Conservation (phyloP, 768 basidiomycete genomes). For the Daedaleopsis sinensis region DNA sequence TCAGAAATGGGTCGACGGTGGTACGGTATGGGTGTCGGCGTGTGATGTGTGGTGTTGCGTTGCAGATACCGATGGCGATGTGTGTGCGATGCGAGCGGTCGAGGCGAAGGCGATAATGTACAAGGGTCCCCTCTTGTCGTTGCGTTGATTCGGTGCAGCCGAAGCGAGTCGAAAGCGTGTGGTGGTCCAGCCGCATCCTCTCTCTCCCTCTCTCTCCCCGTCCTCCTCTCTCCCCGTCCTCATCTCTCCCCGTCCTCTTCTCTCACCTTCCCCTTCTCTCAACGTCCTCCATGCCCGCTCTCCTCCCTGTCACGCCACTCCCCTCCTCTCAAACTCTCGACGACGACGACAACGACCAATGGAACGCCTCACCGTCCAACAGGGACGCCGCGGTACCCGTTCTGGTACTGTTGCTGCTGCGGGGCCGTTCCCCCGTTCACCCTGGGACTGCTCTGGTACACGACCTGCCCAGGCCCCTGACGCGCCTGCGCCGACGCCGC, state of each 20-base stretch:
- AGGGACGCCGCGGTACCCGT: conserved; percentile 32
- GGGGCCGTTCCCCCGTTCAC: conserved; percentile 31
- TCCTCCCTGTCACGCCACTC: not conserved
- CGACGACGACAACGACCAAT: not conserved
- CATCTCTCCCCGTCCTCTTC: not conserved
- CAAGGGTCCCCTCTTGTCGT: conserved; percentile 21
- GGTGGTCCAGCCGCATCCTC: conserved; percentile 13
- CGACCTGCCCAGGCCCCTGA: conserved; percentile 32
- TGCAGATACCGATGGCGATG: not conserved
- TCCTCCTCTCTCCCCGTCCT: conserved; percentile 8
- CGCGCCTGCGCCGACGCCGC: conserved; percentile 22
- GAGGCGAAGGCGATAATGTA: conserved; percentile 21
- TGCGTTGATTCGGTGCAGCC: conserved; percentile 12
- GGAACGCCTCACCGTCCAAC: conserved; percentile 28
- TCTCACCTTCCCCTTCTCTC: no score
- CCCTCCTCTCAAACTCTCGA: not conserved
- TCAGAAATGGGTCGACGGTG: no score
- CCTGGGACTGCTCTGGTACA: conserved; percentile 34
- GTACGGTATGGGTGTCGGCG: not conserved
- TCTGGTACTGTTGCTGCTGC: conserved; percentile 27
- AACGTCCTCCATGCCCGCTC: no score
- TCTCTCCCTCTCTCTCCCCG: conserved; percentile 11
- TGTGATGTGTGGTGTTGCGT: not conserved
- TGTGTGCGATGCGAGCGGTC: conserved; percentile 10
- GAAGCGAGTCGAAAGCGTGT: conserved; percentile 5